These are phyloP conservation scores for Brassica nigra DNA, from an alignment of 345 rosid genomes.

Conservation along the genomic window DNA sequence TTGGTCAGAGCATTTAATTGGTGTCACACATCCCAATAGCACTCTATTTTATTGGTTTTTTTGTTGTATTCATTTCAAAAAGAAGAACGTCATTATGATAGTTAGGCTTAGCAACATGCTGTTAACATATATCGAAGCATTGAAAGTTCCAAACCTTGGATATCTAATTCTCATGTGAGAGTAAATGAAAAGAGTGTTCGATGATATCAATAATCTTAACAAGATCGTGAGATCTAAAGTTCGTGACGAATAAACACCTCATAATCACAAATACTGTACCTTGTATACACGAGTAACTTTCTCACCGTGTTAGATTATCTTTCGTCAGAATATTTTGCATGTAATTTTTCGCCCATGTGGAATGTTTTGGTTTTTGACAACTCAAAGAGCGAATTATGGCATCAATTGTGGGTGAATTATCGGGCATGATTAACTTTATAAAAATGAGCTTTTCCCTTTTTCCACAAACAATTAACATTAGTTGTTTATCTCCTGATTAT, in stretches of 20 bases:
- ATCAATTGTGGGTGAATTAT: conserved; percentile 28
- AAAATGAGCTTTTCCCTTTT: not conserved
- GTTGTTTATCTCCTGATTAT: not conserved
- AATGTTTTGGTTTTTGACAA: conserved; percentile 6
- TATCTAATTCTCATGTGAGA: not conserved
- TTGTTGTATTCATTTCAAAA: not conserved
- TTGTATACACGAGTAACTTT: not conserved
- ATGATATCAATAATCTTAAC: conserved; percentile 29
- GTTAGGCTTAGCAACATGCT: not conserved
- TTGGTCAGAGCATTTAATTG: conserved; percentile 32
- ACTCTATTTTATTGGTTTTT: not conserved
- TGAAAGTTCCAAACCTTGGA: conserved; percentile 25
- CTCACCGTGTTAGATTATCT: not conserved
- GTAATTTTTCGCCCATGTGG: conserved; percentile 25
- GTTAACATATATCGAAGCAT: conserved; percentile 15
- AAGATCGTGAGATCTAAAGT: conserved; percentile 12
- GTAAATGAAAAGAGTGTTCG: conserved; percentile 29
- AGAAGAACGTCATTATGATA: conserved; percentile 12
- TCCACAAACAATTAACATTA: conserved; percentile 14
- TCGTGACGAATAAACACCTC: conserved; percentile 8
- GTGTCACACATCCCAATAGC: conserved; percentile 36
- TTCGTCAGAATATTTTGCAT: conserved; percentile 4
- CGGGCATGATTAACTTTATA: not conserved
- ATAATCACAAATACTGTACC: too few species aligned
- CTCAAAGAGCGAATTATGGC: conserved; percentile 29